Percentiles rank a stretch among this genome's conserved stretches.
phyloP scores from a whole-genome alignment of 192 early-diverging fungal genomes.

The Coemansia reversa region DNA sequence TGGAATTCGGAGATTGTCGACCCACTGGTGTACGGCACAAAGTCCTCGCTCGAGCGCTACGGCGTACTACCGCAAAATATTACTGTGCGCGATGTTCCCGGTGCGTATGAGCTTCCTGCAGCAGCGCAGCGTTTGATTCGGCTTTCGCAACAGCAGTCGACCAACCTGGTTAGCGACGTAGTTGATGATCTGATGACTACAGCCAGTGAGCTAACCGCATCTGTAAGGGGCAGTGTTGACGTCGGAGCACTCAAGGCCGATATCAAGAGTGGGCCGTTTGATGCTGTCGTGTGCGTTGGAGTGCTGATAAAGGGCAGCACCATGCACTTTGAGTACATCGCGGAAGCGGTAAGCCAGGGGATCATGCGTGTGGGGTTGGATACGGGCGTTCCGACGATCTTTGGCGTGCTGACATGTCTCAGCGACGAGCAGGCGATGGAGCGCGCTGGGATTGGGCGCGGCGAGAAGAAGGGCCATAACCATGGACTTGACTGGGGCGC shows the following conservation, averaged over 20 bases:
- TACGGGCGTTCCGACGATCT: constrained; percentile 81
- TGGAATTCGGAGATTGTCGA: constrained; percentile 92
- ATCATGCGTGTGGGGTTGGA: constrained; percentile 97
- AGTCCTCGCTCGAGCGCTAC: constrained; percentile 64
- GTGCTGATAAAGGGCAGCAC: constrained; percentile 99
- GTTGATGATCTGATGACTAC: constrained; percentile 57
- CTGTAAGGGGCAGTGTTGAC: constrained; percentile 7
- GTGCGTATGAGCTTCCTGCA: constrained; percentile 94
- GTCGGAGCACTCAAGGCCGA: neutral
- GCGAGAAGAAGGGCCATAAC: constrained; percentile 75
- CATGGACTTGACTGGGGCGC: constrained; percentile 95
- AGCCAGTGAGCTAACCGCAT: neutral
- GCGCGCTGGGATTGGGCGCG: constrained; percentile 68
- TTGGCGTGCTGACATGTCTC: constrained; percentile 95
- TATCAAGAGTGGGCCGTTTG: constrained; percentile 60
- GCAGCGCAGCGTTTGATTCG: constrained; percentile 76
- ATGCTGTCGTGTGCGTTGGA: constrained; percentile 92
- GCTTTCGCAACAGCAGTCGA: constrained; percentile 59
- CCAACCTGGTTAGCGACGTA: constrained; percentile 57
- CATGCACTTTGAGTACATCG: constrained; percentile 99
- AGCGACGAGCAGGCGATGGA: constrained; percentile 90
- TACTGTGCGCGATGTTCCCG: constrained; percentile 75
- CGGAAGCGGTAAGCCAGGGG: constrained; percentile 89
- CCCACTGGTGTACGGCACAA: constrained; percentile 72
- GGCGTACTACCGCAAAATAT: constrained; percentile 77